Evolutionary conservation across 306 rosid genomes (phyloP), one percentile per base, ranked within the genome.

Genomic region (Canavalia gladiata): DNA sequence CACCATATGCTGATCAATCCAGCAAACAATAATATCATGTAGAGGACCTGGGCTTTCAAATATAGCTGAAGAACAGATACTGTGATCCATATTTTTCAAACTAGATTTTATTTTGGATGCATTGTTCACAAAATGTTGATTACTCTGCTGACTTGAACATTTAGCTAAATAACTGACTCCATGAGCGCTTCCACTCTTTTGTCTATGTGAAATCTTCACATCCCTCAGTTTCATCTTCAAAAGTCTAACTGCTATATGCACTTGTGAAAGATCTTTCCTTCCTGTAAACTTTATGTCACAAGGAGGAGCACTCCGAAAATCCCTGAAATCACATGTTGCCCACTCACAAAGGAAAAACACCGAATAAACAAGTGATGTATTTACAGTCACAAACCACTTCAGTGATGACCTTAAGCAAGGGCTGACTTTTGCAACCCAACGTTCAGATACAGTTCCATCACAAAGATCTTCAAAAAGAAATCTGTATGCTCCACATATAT

Each of bases 281-380:
- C 98, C 98, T 5, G 98, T 90, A 78, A 95, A 87, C 88, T 90
- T 91, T 71, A 89, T 46, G 45, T 90, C 89, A 85, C 67, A 79
- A 60, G 92, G 95, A 25, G 86, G 88, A 58, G 90, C 77, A 86
- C 82, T 80, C 56, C 92, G 90, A 86, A 92, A 92, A 87, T 91
- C 91, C 88, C 98, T 87, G 87, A 87, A 95, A 81, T 88, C 92
- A 89, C 97, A 95, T 65, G 98, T 90, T 81, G 97, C 98, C 98
- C 98, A 95, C 87, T 95, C 98, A 47, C 97, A 95, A 29, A 95
- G 91, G 82, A 92, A 95, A 87, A 95, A 95, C 52, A 92, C 94
- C n/a, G 97, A 90, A 84, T 86, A 89, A 81, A 90, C 70, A 82
- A 90, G 87, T 56, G 94, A 81, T 78, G 82, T 56, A 83, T 72